Evolutionary conservation across 805 yeast species (phyloP), one percentile per base, ranked within the genome.

Genomic region (Barnettozyma siamensis): DNA sequence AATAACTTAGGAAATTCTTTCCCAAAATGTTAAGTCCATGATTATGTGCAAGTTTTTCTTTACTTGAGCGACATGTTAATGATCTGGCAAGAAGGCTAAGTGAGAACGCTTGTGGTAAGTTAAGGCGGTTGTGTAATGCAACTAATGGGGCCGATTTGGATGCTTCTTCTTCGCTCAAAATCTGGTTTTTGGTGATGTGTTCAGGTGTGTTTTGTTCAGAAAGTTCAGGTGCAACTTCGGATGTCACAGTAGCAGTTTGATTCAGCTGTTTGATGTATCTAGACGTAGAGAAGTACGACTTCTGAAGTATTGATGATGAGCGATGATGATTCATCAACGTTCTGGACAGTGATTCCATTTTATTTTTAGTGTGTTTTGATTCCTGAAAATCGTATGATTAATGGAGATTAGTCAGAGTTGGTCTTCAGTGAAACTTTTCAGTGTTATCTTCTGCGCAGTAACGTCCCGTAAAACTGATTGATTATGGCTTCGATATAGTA

Each of bases 21-120:
- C 99, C 99, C 57, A 91, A 80, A n/a, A 78, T 75, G 43, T 83
- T 75, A 57, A 91, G 72, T 5, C 94, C 93, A 43, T 71, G 71
- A 61, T 93, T 91, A 62, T 85, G 83, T 15, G 80, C 83, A 45
- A 70, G 69, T 42, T 62, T 60, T 27, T 65, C 56, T 40, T 62
- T 53, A 4, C 71, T 54, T 7, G 69, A 64, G 31, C 66, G 62
- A 51, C 88, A 78, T 40, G 89, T 84, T 49, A 93, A 71, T 33
- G 93, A 76, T 56, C 89, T 83, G 1, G 95, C 89, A 45, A 93
- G 70, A 1, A 91, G 78, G 11, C 88, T 70, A 31, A 73, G 69
- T 42, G 78, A 60, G 55, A 76, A 83, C 7, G 62, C 55, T 19
- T 65, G 51, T 7, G 93, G 83, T 39, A 91, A 70, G 16, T 71